Conservation (phyloP, 1,139 yeast genomes). For the Meyerozyma carpophila region DNA sequence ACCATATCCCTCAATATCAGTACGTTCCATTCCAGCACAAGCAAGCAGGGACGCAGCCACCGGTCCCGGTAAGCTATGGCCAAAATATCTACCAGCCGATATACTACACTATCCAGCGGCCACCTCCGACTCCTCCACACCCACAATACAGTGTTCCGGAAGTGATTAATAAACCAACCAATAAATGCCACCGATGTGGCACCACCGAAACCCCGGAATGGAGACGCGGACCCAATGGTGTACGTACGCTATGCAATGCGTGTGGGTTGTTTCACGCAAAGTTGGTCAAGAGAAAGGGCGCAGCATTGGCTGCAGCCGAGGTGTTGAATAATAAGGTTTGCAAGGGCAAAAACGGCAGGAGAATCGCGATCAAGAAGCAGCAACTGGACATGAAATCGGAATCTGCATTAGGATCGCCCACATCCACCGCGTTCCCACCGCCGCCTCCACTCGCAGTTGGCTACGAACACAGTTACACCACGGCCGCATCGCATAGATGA, state of each 20-base stretch:
- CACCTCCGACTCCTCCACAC: conserved; percentile 5
- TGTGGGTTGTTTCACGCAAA: conserved; percentile 84
- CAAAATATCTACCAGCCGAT: conserved; percentile 5
- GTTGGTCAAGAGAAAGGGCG: conserved; percentile 61
- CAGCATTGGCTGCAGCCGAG: conserved; percentile 53
- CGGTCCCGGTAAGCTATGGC: conserved; percentile 2
- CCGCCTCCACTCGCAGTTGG: neutral
- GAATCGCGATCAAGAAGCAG: conserved; percentile 34
- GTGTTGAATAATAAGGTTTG: conserved; percentile 41
- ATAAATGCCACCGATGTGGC: conserved; percentile 62
- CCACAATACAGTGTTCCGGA: conserved; percentile 25
- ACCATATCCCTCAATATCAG: neutral
- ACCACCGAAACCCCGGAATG: conserved; percentile 88
- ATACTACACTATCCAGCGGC: conserved; percentile 4
- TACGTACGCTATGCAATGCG: conserved; percentile 80
- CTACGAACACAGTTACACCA: conserved; percentile 3
- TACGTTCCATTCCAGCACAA: neutral
- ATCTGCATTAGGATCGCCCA: conserved; percentile 1
- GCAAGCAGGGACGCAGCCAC: neutral
- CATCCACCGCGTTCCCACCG: neutral
- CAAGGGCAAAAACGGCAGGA: conserved; percentile 43
- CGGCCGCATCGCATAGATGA: neutral
- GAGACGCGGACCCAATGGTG: conserved; percentile 87
- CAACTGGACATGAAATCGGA: neutral
- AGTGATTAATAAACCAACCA: conserved; percentile 31